A percentile compares a stretch with the other conserved stretches of the same genome.
These are phyloP conservation scores for Fusarium fujikuroi DNA, from an alignment of 2,329 filamentous ascomycete genomes.

Conservation along the genomic window DNA sequence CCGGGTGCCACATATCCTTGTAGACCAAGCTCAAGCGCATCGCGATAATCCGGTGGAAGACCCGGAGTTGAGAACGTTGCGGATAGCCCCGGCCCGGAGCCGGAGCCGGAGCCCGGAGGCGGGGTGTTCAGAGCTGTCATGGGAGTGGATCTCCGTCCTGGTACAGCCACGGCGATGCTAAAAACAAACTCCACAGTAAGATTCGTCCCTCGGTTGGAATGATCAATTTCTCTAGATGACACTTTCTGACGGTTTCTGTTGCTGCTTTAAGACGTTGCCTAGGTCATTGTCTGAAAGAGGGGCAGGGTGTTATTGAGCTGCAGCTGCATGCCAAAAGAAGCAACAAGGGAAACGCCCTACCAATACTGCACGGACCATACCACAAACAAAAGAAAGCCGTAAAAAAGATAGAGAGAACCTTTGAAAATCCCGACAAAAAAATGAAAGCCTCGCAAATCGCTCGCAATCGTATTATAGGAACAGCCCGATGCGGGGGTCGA, in stretches of 20 bases:
- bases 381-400: not conserved
- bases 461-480: conserved; percentile 33
- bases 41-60: conserved; percentile 21
- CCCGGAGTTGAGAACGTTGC: conserved; percentile 23
- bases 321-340: conserved; percentile 11
- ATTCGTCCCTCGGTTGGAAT: not conserved
- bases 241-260: conserved; percentile 18
- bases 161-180: not conserved
- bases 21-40: conserved; percentile 26
- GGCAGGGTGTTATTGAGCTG: conserved; percentile 19
- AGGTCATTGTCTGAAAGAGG: conserved; percentile 3
- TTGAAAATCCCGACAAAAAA: not conserved
- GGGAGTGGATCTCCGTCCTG: not conserved
- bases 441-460: conserved; percentile 25
- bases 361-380: conserved; percentile 11
- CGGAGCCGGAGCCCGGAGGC: conserved; percentile 16
- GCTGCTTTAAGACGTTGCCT: conserved; percentile 38
- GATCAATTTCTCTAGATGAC: not conserved
- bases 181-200: not conserved
- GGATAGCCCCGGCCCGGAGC: conserved; percentile 12
- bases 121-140: conserved; percentile 34
- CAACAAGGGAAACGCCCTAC: not conserved
- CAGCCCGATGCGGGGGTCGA: conserved; percentile 59
- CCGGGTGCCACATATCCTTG: conserved; percentile 27
- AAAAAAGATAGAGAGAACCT: not conserved